phyloP scores from a whole-genome alignment of 176 grass and related monocot species.

The Metroxylon sagu region DNA sequence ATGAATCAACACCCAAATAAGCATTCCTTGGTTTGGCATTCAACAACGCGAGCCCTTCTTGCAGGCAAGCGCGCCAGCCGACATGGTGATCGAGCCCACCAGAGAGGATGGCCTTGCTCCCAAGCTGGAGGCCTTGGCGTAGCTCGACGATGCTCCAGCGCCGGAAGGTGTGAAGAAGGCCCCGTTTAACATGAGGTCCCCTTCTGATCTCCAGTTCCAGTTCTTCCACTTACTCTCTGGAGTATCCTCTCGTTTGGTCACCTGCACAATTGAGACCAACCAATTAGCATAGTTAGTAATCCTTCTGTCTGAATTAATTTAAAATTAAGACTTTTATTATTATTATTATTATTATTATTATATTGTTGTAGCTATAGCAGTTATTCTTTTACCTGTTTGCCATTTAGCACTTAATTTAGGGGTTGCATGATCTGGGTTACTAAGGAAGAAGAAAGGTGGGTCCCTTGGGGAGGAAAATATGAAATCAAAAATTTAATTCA shows the following conservation, averaged over 20 bases:
- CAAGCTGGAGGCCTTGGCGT: constrained; percentile 19
- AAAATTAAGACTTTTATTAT: too few relatives aligned
- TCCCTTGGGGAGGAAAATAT: too few relatives aligned
- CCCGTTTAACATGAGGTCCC: constrained; percentile 11
- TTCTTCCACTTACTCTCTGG: constrained; percentile 13
- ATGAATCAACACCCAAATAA: not conserved
- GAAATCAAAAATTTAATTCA: too few relatives aligned
- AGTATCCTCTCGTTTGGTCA: constrained; percentile 16
- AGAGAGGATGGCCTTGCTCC: constrained; percentile 11
- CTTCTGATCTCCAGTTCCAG: constrained; percentile 20
- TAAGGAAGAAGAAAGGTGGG: too few relatives aligned
- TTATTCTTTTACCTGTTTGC: too few relatives aligned
- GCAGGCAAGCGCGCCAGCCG: constrained; percentile 4
- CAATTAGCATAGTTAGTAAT: not conserved
- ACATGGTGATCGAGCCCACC: not conserved
- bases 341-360: not conserved
- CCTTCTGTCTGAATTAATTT: too few relatives aligned
- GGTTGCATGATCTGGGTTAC: too few relatives aligned
- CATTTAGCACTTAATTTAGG: too few relatives aligned
- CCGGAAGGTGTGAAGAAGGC: constrained; percentile 19
- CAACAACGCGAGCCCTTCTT: constrained; percentile 15
- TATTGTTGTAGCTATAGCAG: too few relatives aligned
- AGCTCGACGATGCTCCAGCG: constrained; percentile 10
- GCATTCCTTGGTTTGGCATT: not conserved
- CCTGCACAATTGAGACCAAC: not conserved